These are phyloP conservation scores for Phytophthora constricta DNA, from an alignment of 352 stramenopile species.

Conservation along the genomic window DNA sequence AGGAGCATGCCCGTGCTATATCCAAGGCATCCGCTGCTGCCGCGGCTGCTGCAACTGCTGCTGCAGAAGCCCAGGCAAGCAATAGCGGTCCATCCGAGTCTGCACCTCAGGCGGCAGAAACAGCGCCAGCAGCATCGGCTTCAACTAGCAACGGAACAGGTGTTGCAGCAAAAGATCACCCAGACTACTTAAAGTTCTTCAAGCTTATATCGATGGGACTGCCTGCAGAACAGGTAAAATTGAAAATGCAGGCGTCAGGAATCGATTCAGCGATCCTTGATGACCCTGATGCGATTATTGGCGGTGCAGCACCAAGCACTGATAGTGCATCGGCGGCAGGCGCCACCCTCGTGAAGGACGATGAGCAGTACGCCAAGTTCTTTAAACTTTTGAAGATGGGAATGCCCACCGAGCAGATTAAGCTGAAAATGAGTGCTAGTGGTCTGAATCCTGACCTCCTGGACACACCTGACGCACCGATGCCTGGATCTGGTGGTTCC, in stretches of 20 bases:
- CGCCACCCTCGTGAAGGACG: conserved; percentile 64
- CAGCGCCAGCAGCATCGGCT: conserved; percentile 24
- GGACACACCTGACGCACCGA: conserved; percentile 87
- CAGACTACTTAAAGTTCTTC: conserved; percentile 84
- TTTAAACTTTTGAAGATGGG: conserved; percentile 97
- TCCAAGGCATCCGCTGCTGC: conserved; percentile 38
- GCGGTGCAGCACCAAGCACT: conserved; percentile 30
- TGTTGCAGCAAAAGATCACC: conserved; percentile 71
- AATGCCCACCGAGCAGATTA: conserved; percentile 93
- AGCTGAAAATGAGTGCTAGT: conserved; percentile 95
- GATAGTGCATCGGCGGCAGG: conserved; percentile 6
- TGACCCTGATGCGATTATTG: conserved; percentile 70
- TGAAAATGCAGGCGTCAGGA: conserved; percentile 85
- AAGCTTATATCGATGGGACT: conserved; percentile 85
- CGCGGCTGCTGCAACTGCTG: conserved; percentile 21
- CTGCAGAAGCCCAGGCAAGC: conserved; percentile 18
- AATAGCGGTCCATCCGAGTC: conserved; percentile 5
- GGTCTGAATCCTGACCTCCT: conserved; percentile 91
- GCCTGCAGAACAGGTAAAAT: conserved; percentile 81
- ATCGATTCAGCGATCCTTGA: conserved; percentile 75
- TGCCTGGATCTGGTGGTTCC: conserved; percentile 58
- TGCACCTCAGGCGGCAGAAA: conserved; percentile 11
- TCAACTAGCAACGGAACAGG: conserved; percentile 33
- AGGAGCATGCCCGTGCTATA: conserved; percentile 50
- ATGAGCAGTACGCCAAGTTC: conserved; percentile 93